A percentile compares a stretch with the other conserved stretches of the same genome.
These are phyloP conservation scores for Aspergillus affinis DNA, from an alignment of 495 filamentous ascomycete species.

Conservation along the genomic window DNA sequence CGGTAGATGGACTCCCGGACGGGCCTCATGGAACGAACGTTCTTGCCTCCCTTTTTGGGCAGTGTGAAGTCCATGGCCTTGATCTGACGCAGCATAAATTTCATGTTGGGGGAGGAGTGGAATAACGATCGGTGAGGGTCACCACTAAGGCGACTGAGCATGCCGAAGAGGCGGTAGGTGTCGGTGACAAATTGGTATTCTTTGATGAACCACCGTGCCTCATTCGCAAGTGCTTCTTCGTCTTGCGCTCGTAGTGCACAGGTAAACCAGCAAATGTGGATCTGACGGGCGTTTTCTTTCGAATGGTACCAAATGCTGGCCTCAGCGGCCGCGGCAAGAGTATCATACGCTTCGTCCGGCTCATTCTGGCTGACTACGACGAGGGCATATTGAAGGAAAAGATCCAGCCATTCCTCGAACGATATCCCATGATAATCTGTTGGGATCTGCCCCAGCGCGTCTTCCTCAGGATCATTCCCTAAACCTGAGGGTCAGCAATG, in stretches of 20 bases:
- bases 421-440: constrained; percentile 73
- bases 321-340: constrained; percentile 69
- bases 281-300: constrained; percentile 62
- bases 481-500: constrained; percentile 14
- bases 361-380: constrained; percentile 60
- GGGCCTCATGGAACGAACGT: constrained; percentile 11
- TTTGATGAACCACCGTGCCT: constrained; percentile 81
- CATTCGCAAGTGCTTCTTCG: constrained; percentile 65
- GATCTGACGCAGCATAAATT: constrained; percentile 85
- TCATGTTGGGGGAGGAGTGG: constrained; percentile 66
- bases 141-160: constrained; percentile 63
- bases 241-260: constrained; percentile 81
- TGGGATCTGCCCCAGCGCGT: constrained; percentile 43
- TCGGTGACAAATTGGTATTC: constrained; percentile 82
- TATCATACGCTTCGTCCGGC: constrained; percentile 68
- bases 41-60: constrained; percentile 25
- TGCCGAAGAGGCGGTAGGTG: constrained; percentile 76
- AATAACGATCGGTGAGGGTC: constrained; percentile 48
- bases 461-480: constrained; percentile 29
- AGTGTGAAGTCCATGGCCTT: constrained; percentile 79
- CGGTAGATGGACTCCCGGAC: constrained; percentile 39
- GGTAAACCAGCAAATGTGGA: constrained; percentile 78
- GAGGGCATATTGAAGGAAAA: constrained; percentile 86
- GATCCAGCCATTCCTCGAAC: constrained; percentile 81
- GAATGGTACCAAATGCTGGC: constrained; percentile 77